Evolutionary conservation across 148 eudicot genomes (phyloP).

Genomic region (Euryodendron excelsum): DNA sequence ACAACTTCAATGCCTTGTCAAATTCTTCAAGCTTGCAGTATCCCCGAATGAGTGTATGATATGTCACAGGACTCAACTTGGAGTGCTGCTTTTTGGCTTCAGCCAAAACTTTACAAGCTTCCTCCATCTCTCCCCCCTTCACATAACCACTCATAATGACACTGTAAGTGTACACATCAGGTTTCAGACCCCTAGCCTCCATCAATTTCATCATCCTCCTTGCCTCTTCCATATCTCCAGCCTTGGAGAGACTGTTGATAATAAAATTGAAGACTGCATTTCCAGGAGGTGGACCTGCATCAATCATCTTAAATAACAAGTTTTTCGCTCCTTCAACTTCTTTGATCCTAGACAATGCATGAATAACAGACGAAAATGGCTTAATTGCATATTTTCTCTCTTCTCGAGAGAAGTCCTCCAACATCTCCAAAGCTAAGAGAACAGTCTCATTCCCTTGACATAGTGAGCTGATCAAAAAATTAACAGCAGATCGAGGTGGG

Average conservation of each 20-base stretch:
- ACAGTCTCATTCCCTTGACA: conserved; percentile 52
- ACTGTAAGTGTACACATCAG: conserved; percentile 78
- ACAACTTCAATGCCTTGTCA: conserved; percentile 66
- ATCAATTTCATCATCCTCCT: conserved; percentile 49
- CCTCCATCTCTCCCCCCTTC: conserved; percentile 70
- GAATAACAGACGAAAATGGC: conserved; percentile 54
- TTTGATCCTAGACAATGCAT: conserved; percentile 65
- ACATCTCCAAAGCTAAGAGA: conserved; percentile 53
- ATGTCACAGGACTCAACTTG: conserved; percentile 61
- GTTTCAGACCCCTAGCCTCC: conserved; percentile 78
- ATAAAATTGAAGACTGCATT: conserved; percentile 59
- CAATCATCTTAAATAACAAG: conserved; percentile 68
- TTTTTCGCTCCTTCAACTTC: conserved; percentile 59
- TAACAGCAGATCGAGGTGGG: conserved; percentile 51
- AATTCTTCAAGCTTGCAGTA: conserved; percentile 75
- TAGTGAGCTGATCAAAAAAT: conserved; percentile 55
- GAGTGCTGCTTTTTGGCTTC: conserved; percentile 71
- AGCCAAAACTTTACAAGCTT: conserved; percentile 60
- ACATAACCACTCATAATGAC: conserved; percentile 78
- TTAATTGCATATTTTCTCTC: conserved; percentile 46
- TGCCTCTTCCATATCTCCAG: conserved; percentile 68
- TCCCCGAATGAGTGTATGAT: conserved; percentile 72
- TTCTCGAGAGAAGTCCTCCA: conserved; percentile 53
- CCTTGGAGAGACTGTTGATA: conserved; percentile 53
- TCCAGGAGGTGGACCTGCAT: conserved; percentile 83